Percentiles rank a stretch among this genome's conserved stretches.
phyloP scores from a whole-genome alignment of 306 rosid genomes.

The Heteromeles arbutifolia region DNA sequence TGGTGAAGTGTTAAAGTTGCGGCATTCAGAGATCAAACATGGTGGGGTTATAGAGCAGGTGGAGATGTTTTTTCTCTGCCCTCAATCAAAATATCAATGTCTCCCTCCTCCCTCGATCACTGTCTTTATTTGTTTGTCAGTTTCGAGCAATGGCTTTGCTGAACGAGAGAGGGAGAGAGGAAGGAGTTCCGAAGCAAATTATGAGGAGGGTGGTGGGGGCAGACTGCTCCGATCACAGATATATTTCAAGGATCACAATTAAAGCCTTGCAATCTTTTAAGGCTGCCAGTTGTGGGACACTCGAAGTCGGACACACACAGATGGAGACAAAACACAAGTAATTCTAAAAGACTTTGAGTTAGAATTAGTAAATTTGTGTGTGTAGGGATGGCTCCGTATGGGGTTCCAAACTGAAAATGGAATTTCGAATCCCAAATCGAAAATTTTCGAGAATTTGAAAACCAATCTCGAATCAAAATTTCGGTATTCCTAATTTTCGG shows the following conservation, averaged over 20 bases:
- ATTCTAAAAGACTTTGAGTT: too few relatives aligned
- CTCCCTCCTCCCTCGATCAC: not conserved
- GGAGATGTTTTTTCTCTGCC: not conserved
- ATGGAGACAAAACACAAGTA: too few relatives aligned
- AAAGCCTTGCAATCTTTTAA: not conserved
- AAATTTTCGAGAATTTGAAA: too few relatives aligned
- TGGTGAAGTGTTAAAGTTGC: not conserved
- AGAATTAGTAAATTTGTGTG: too few relatives aligned
- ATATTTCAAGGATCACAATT: not conserved
- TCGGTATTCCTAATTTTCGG: too few relatives aligned
- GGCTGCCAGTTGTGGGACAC: not conserved
- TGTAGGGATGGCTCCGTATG: too few relatives aligned
- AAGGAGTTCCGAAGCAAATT: not conserved
- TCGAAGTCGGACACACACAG: not conserved
- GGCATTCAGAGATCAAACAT: not conserved
- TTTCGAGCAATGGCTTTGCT: not conserved
- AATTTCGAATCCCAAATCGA: too few relatives aligned
- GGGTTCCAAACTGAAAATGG: too few relatives aligned
- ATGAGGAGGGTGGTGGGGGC: not conserved
- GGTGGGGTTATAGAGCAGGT: conserved; percentile 16
- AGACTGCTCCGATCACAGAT: not conserved
- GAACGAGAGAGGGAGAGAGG: conserved; percentile 1
- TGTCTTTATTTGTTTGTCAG: not conserved
- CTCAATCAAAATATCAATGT: not conserved
- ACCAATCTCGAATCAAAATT: too few relatives aligned